A percentile compares a stretch with the other conserved stretches of the same genome.
Conservation (phyloP, 176 grass and related monocot genomes). For the Oryza glaberrima region DNA sequence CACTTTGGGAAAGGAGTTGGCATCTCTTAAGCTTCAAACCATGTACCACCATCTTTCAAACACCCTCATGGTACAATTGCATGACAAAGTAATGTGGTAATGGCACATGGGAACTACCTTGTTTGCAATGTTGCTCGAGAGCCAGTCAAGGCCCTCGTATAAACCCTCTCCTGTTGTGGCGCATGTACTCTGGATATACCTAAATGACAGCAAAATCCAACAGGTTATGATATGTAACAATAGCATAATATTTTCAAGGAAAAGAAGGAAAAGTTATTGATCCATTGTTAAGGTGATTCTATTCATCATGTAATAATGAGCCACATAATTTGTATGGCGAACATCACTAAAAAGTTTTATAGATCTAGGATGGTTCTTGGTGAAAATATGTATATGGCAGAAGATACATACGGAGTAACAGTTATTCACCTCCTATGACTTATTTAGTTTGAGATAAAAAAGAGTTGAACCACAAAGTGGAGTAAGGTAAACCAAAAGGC, state of each 20-base stretch:
- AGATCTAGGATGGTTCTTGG: not conserved
- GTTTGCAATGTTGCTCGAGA: slow-evolving; percentile 75
- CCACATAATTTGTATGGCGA: not conserved
- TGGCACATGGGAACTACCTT: slow-evolving; percentile 50
- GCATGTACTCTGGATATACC: slow-evolving; percentile 79
- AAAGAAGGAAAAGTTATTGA: not conserved
- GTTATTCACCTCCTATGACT: not conserved
- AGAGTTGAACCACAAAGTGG: not conserved
- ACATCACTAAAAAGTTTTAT: not conserved
- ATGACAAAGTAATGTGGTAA: not conserved
- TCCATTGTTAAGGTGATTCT: not conserved
- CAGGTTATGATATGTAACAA: not conserved
- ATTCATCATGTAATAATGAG: not conserved
- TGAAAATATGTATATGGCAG: not conserved
- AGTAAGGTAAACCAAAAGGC: not conserved
- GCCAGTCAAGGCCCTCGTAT: slow-evolving; percentile 77
- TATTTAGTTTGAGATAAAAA: not conserved
- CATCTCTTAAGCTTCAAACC: not conserved
- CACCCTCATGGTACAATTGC: not conserved
- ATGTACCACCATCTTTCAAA: not conserved
- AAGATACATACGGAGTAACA: not conserved
- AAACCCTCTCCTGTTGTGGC: slow-evolving; percentile 75
- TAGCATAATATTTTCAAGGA: not conserved
- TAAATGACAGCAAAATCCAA: slow-evolving; percentile 7
- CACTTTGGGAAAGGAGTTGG: not conserved